Conservation (phyloP, 2,329 filamentous ascomycete species). For the Tolypocladium sp. region DNA sequence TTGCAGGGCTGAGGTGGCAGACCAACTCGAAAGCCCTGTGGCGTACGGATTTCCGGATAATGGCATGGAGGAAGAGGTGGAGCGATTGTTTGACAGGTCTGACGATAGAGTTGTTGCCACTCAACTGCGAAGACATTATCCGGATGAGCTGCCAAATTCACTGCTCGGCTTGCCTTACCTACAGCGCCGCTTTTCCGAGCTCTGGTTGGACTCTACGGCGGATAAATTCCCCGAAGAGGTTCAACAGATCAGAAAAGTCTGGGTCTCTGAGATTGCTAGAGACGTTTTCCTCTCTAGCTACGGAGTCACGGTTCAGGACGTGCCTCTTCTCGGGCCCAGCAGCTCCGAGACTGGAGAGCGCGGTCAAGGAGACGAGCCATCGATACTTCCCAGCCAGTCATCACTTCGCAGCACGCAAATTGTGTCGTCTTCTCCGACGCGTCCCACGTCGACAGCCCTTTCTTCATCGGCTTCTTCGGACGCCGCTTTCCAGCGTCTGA, state of each 20-base stretch:
- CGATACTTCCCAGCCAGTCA: background rate
- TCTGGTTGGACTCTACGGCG: conserved; percentile 21
- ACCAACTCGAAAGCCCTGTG: background rate
- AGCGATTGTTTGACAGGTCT: conserved; percentile 15
- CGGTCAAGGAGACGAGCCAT: conserved; percentile 2
- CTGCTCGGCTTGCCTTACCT: conserved; percentile 17
- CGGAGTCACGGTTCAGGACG: conserved; percentile 24
- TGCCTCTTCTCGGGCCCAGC: conserved; percentile 16
- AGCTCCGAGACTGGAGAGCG: conserved; percentile 1
- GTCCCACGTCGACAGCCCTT: conserved; percentile 2
- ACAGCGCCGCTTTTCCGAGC: conserved; percentile 15
- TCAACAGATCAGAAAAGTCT: conserved; percentile 13
- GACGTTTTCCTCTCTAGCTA: conserved; percentile 24
- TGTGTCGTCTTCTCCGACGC: conserved; percentile 8
- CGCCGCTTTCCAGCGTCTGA: conserved; percentile 22
- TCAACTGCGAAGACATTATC: conserved; percentile 15
- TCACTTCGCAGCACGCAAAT: background rate
- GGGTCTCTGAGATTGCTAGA: conserved; percentile 22
- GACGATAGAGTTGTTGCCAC: conserved; percentile 19
- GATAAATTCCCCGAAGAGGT: conserved; percentile 13
- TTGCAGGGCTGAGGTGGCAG: conserved; percentile 3
- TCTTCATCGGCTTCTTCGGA: conserved; percentile 10
- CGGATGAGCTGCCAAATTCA: conserved; percentile 13
- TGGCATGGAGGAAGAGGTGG: conserved; percentile 17
- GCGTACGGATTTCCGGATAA: conserved; percentile 7